Evolutionary conservation across 2,329 filamentous ascomycete species (phyloP).

Genomic region (Pseudogymnoascus sp.): DNA sequence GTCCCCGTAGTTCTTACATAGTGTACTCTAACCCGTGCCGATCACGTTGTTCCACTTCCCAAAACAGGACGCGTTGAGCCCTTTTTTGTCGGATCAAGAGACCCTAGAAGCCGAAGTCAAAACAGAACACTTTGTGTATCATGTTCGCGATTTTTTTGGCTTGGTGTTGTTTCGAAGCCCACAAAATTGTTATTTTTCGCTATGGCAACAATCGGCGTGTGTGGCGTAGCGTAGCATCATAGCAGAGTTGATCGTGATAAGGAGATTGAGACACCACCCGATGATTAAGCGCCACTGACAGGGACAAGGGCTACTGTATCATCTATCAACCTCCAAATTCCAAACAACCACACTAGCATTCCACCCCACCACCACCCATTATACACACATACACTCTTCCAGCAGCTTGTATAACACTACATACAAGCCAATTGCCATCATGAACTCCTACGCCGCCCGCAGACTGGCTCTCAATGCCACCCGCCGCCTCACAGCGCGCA

Average conservation of each 20-base stretch:
- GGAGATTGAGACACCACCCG: background rate
- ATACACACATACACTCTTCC: background rate
- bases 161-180: background rate
- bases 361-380: background rate
- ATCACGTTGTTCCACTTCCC: background rate
- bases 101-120: background rate
- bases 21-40: background rate
- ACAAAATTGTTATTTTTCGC: background rate
- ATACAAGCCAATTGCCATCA: slow-evolving; percentile 4
- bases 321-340: background rate
- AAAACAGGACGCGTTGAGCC: background rate
- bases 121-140: background rate
- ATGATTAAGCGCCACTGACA: slow-evolving; percentile 2
- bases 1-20: slow-evolving; percentile 5
- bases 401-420: background rate
- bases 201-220: background rate
- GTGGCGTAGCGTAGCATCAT: background rate
- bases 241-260: background rate
- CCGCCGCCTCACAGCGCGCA: slow-evolving; percentile 16
- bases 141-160: no score
- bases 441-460: slow-evolving; percentile 1
- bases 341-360: background rate
- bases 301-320: background rate
- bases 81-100: background rate
- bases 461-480: slow-evolving; percentile 3